Base-by-base conservation (phyloP, 2,329 filamentous ascomycete genomes). In the Botryotinia convoluta region DNA sequence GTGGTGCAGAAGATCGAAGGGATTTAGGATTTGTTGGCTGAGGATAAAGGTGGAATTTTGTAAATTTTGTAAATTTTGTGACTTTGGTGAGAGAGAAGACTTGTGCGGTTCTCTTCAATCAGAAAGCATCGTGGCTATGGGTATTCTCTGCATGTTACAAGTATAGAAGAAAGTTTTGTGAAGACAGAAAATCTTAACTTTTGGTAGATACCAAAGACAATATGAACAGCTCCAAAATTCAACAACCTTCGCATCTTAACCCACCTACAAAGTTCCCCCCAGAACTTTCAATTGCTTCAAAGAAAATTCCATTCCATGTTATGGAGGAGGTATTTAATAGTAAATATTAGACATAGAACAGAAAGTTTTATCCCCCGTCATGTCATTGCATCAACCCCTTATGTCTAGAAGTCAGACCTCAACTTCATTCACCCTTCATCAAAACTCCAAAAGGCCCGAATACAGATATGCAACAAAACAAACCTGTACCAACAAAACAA, bases 121-220 rank as follows among this genome's bases (percentile, higher is more conserved):
- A 18, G 14, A 18, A 57, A 9, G 4, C 3, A 32, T 32, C 1
- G 14, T 32, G 14, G 0, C 18, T 57, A 18, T 32, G 7, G 3
- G 6, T 18, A 57, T 29, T 1, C 6, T 29, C n/a, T 57, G 3
- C n/a, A 57, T 8, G 1, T 32, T n/a, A 4, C n/a, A 57, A 9
- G 6, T 9, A 32, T 4, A 29, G 0, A 29, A 18, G 3, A 57
- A 18, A 4, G 0, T 9, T 29, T 29, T 2, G 14, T n/a, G 5
- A n/a, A 51, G 26, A 51, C 26, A n/a, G 26, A 0, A 3, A 1
- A 29, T 18, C 14, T 29, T 29, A 57, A 57, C 2, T 18, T 57
- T 18, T 29, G 3, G 7, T 32, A 18, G 3, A 32, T 32, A 29
- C 16, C 51, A 57, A 57, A 57, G 51, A 16, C 48, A n/a, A n/a